Base-by-base conservation (phyloP, 2,329 filamentous ascomycete species). In the Colletotrichum eleusines region DNA sequence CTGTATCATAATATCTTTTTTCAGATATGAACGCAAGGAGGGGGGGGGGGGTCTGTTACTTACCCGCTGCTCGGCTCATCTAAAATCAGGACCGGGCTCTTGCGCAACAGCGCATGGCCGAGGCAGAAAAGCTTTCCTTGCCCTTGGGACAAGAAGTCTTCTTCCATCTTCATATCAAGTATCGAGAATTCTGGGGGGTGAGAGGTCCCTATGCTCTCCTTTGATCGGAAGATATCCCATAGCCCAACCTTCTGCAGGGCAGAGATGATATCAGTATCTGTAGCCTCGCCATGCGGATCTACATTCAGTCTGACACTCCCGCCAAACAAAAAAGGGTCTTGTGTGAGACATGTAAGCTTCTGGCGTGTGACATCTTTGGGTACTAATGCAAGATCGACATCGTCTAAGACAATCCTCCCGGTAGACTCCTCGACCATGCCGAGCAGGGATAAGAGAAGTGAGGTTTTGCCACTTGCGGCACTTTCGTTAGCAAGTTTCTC, bases 21-120 rank as follows among this genome's bases (percentile, higher is more conserved):
- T 16, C 48, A 63, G 60, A 63, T 63, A 63, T 63, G 48, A 63
- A 63, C 33, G 60, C 60, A 53, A 42, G 60, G 33, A 53, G 35
- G 33, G 33, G 60, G 33, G 33, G 60, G 48, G 54, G 48, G 60
- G 48, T 54, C 46, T 63, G n/a, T 63, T 63, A 53, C 60, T 63
- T 53, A 63, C 60, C 48, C 48, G 62, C 62, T 65, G 54, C 96
- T 99, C 0, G 96, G 96, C 59, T 80, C 79, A 38, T 80, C 78
- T 0, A 80, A 71, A 1, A 80, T 63, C 0, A 80, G 40, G 2
- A 86, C 74, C 14, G 77, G 79, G 14, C 75, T 76, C n/a, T 74
- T 74, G 14, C 76, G 74, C 50, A 87, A 74, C 14, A 87, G 76
- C 0, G 84, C 82, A 62, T 86, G 77, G 0, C 85, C 84, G 0